Evolutionary conservation across 768 basidiomycete species (phyloP), one percentile per base, ranked within the genome.

Genomic region (Leccinum ochraceum): DNA sequence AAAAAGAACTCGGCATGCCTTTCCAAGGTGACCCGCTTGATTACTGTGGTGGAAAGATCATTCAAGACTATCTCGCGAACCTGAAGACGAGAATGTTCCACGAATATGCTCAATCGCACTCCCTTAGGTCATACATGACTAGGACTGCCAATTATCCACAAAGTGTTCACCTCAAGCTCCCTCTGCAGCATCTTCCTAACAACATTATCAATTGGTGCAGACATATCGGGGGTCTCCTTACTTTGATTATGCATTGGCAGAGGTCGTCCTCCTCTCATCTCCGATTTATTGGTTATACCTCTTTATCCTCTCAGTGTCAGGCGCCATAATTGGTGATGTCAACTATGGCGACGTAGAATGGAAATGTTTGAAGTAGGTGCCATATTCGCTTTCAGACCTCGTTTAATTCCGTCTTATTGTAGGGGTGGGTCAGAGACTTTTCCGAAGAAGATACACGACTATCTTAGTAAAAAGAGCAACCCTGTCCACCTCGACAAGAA

Each of bases 141-240:
- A 28, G 26, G 63, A 53, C 60, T 28, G 30, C 58, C 22, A 64
- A 69, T 54, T 70, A 71, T 36, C 44, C 63, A 2, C n/a, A n/a
- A n/a, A 69, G 71, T 39, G 22, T 26, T 13, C 52, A 53, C 52
- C 57, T 71, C 28, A 50, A 49, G 5, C 51, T 71, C 20, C n/a
- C 71, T 20, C 57, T 57, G 2, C 34, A 49, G 11, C 55, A 67
- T 44, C 66, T 67, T 44, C 42, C 60, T 17, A 58, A 2, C 44
- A 58, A 68, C 30, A 64, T 75, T 2, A 60, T 78, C 42, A 71
- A 76, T 59, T 79, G 62, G 54, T 64, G 63, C 9, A n/a, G 7
- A 17, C 28, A 16, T n/a, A 4, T 52, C n/a, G 39, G 17, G 17
- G 17, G 3, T 4, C 6, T 36, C 13, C 7, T 42, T 42, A 42